phyloP scores from a whole-genome alignment of 2,329 filamentous ascomycete species.

The Apiospora saccharicola region DNA sequence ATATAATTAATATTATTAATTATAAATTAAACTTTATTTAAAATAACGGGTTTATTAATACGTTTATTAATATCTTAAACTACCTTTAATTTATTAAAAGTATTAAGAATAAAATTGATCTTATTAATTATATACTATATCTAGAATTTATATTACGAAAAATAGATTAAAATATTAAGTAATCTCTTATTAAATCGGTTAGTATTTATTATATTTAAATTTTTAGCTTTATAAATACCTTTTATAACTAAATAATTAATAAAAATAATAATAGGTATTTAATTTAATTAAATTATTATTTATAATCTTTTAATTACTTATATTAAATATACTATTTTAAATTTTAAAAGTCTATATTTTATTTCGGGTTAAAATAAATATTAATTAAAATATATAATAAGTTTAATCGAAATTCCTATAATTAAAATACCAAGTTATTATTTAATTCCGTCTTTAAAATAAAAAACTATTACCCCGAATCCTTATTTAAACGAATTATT shows the following conservation, averaged over 20 bases:
- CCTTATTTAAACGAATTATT: too few relatives aligned
- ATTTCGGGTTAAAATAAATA: not conserved
- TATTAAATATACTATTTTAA: not conserved
- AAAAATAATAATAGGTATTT: not conserved
- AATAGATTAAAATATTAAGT: not conserved
- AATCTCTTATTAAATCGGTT: not conserved
- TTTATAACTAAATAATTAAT: not conserved
- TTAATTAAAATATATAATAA: not conserved
- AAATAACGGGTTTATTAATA: too few relatives aligned
- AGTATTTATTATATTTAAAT: conserved; percentile 18
- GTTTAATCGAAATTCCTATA: not conserved
- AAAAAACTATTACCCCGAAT: too few relatives aligned
- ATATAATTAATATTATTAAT: conserved; percentile 4
- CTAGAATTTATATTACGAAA: not conserved
- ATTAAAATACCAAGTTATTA: not conserved
- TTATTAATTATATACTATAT: too few relatives aligned
- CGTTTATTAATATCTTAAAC: too few relatives aligned
- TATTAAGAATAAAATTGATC: too few relatives aligned
- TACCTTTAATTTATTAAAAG: too few relatives aligned
- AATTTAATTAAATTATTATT: not conserved
- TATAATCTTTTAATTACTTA: not conserved
- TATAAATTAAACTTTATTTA: too few relatives aligned
- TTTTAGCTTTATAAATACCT: not conserved
- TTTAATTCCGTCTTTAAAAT: too few relatives aligned
- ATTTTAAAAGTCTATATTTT: not conserved